Evolutionary conservation across 1,284 basidiomycete genomes (phyloP).

Genomic region (Naganishia albida): DNA sequence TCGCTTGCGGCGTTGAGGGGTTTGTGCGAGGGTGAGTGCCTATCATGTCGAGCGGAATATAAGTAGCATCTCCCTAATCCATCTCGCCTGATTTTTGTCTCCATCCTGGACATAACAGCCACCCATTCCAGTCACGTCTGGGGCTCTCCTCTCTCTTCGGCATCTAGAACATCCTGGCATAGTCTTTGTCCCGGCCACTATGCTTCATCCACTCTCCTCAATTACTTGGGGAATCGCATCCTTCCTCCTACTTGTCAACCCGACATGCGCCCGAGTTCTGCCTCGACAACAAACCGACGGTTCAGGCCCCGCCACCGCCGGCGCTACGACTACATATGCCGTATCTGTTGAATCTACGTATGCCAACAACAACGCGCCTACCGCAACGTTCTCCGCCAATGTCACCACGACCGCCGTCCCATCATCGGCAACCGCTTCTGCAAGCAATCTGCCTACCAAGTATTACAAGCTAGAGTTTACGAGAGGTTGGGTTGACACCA

Average conservation of each 20-base stretch:
- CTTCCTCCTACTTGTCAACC: neutral
- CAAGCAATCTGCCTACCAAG: constrained; percentile 8
- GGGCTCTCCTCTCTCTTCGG: neutral
- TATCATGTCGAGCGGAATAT: too few relatives aligned
- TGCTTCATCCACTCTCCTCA: neutral
- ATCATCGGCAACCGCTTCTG: neutral
- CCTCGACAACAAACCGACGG: constrained; percentile 4
- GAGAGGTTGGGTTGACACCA: constrained; percentile 24
- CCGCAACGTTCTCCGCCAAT: constrained; percentile 10
- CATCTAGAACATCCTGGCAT: neutral
- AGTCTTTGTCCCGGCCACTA: neutral
- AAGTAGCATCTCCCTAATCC: too few relatives aligned
- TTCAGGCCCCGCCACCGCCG: neutral
- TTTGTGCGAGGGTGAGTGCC: too few relatives aligned
- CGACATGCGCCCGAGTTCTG: neutral
- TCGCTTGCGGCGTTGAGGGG: too few relatives aligned
- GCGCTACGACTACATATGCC: constrained; percentile 8
- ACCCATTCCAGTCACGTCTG: too few relatives aligned
- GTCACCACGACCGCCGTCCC: constrained; percentile 4
- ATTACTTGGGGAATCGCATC: neutral
- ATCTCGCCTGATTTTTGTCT: too few relatives aligned
- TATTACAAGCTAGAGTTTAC: constrained; percentile 24
- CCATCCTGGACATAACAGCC: too few relatives aligned
- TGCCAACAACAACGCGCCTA: neutral
- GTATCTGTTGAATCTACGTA: constrained; percentile 4